Conservation (phyloP, 805 yeast genomes). For the Nakazawaea ambrosiae region DNA sequence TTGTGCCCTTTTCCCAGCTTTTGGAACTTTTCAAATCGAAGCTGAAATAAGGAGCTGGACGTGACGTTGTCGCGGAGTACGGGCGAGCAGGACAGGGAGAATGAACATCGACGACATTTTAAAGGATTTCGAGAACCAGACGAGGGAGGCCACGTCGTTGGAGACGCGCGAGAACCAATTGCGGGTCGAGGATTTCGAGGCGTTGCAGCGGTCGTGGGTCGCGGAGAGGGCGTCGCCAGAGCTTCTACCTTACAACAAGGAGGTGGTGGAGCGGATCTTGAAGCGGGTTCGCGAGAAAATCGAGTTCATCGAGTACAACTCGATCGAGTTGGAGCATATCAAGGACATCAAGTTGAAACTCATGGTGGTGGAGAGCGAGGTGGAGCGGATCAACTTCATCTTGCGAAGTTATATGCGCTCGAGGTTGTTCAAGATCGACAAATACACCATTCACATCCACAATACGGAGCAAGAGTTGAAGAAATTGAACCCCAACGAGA, state of each 20-base stretch:
- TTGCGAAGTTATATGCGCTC: constrained; percentile 78
- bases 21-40: too few species aligned
- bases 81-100: too few species aligned
- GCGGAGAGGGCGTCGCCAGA: constrained; percentile 86
- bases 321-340: constrained; percentile 65
- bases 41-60: too few species aligned
- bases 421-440: constrained; percentile 70
- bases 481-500: constrained; percentile 53
- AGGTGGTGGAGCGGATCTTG: constrained; percentile 50
- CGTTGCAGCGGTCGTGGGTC: constrained; percentile 62
- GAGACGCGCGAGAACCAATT: constrained; percentile 13
- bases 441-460: constrained; percentile 53
- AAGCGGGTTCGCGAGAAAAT: constrained; percentile 60
- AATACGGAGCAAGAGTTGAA: constrained; percentile 28
- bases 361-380: constrained; percentile 83
- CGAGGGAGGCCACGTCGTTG: constrained; percentile 18
- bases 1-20: too few species aligned
- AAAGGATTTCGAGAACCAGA: constrained; percentile 48
- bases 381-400: constrained; percentile 78
- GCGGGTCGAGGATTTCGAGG: constrained; percentile 31
- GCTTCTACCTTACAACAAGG: constrained; percentile 64
- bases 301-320: constrained; percentile 69
- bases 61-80: too few species aligned
- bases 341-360: constrained; percentile 69
- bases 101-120: constrained; percentile 68